A percentile compares a stretch with the other conserved stretches of the same genome.
These are phyloP conservation scores for Trichoderma gamsii DNA, from an alignment of 495 filamentous ascomycete species.

Conservation along the genomic window DNA sequence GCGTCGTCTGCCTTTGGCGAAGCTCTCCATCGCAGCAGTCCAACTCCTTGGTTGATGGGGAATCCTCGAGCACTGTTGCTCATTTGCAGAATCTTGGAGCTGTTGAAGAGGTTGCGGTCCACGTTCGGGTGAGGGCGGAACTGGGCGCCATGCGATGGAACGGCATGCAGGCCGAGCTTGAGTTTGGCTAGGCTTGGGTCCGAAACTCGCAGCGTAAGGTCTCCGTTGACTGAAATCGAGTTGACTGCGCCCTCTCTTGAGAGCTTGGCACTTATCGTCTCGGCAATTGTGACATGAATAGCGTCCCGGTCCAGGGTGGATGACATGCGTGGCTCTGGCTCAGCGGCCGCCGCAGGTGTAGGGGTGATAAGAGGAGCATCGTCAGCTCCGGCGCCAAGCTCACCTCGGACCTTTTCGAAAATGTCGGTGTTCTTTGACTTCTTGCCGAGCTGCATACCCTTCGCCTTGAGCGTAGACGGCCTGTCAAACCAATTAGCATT, in stretches of 20 bases:
- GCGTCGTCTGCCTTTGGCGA: slow-evolving; percentile 66
- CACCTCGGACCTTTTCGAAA: slow-evolving; percentile 89
- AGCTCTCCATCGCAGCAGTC: slow-evolving; percentile 81
- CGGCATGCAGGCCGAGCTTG: slow-evolving; percentile 70
- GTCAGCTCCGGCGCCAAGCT: slow-evolving; percentile 73
- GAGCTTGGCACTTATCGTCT: slow-evolving; percentile 80
- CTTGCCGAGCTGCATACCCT: slow-evolving; percentile 98
- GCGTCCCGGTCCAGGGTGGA: slow-evolving; percentile 67
- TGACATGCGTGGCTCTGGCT: slow-evolving; percentile 50
- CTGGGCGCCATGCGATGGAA: slow-evolving; percentile 70
- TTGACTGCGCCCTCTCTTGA: slow-evolving; percentile 79
- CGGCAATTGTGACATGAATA: slow-evolving; percentile 78
- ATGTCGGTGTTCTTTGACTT: slow-evolving; percentile 95
- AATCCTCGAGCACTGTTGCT: slow-evolving; percentile 79
- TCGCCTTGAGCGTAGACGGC: slow-evolving; percentile 68
- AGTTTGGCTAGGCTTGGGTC: slow-evolving; percentile 83
- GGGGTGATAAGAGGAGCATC: slow-evolving; percentile 66
- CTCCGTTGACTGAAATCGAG: slow-evolving; percentile 80
- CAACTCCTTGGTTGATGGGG: slow-evolving; percentile 83
- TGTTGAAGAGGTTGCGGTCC: slow-evolving; percentile 76
- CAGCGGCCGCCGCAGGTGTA: slow-evolving; percentile 46
- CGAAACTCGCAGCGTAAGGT: slow-evolving; percentile 80
- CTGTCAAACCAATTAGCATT: slow-evolving; percentile 26
- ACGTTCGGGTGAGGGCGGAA: slow-evolving; percentile 94
- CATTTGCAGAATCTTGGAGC: slow-evolving; percentile 72